Evolutionary conservation across 306 rosid species (phyloP).

Genomic region (Cucurbita argyrosperma): DNA sequence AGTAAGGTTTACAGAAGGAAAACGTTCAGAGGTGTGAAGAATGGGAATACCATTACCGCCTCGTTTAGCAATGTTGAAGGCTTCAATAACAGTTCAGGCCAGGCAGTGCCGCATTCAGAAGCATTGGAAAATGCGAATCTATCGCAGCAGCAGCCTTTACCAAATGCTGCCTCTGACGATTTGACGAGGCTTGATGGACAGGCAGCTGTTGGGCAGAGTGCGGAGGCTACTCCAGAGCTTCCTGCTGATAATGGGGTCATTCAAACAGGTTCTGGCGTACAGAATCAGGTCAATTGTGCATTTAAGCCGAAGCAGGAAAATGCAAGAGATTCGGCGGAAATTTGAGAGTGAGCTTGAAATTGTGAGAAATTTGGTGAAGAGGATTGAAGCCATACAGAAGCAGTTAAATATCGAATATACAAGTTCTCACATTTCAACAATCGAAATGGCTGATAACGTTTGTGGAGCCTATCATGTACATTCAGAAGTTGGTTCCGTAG

Average conservation of each 20-base stretch:
- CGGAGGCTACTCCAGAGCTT: constrained; percentile 9
- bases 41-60: background rate
- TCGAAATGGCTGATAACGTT: constrained; percentile 24
- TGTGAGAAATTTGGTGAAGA: constrained; percentile 61
- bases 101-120: background rate
- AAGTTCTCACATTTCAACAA: constrained; percentile 15
- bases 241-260: constrained; percentile 30
- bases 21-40: constrained; percentile 38
- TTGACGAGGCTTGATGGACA: constrained; percentile 22
- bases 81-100: constrained; percentile 6
- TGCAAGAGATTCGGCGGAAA: constrained; percentile 43
- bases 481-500: constrained; percentile 60
- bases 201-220: constrained; percentile 10
- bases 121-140: constrained; percentile 27
- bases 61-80: background rate
- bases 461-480: constrained; percentile 36
- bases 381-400: constrained; percentile 64
- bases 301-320: constrained; percentile 50
- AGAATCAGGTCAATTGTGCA: constrained; percentile 25
- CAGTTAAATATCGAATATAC: constrained; percentile 23
- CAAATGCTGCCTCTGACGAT: constrained; percentile 25
- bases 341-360: constrained; percentile 48
- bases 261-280: constrained; percentile 12
- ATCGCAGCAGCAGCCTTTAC: constrained; percentile 14
- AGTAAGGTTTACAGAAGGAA: constrained; percentile 60